Conservation (phyloP, 495 filamentous ascomycete genomes). For the Penicillium antarcticum region DNA sequence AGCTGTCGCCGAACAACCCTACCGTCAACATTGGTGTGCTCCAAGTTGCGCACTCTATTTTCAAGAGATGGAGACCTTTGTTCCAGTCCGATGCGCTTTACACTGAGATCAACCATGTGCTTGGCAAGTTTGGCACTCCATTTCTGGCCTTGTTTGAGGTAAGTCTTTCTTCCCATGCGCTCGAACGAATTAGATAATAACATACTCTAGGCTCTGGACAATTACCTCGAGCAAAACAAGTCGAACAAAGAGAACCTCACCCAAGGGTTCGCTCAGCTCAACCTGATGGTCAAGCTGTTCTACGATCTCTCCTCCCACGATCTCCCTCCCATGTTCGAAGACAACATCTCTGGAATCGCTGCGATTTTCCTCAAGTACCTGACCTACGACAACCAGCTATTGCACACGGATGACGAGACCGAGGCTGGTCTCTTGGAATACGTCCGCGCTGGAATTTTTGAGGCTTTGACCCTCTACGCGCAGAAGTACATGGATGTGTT, state of each 20-base stretch:
- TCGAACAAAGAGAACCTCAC: constrained; percentile 68
- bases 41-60: constrained; percentile 97
- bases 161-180: constrained; percentile 16
- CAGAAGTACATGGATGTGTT: constrained; percentile 96
- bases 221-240: constrained; percentile 70
- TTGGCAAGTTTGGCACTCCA: constrained; percentile 73
- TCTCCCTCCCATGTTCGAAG: constrained; percentile 87
- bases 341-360: constrained; percentile 72
- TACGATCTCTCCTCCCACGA: constrained; percentile 97
- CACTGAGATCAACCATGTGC: constrained; percentile 91
- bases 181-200: constrained; percentile 7
- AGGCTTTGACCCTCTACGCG: constrained; percentile 78
- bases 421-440: constrained; percentile 81
- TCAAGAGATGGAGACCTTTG: constrained; percentile 90
- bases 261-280: constrained; percentile 75
- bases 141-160: constrained; percentile 78
- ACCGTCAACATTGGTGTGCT: constrained; percentile 88
- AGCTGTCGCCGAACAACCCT: constrained; percentile 72
- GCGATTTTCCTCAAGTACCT: constrained; percentile 88
- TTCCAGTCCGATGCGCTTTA: constrained; percentile 89
- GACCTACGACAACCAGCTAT: constrained; percentile 75
- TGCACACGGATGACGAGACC: constrained; percentile 79
- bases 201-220: constrained; percentile 63
- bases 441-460: constrained; percentile 89
- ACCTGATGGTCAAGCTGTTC: constrained; percentile 82